Evolutionary conservation across 108 stramenopile genomes (phyloP), one percentile per base, ranked within the genome.

Genomic region (Nannochloropsis gaditana): DNA sequence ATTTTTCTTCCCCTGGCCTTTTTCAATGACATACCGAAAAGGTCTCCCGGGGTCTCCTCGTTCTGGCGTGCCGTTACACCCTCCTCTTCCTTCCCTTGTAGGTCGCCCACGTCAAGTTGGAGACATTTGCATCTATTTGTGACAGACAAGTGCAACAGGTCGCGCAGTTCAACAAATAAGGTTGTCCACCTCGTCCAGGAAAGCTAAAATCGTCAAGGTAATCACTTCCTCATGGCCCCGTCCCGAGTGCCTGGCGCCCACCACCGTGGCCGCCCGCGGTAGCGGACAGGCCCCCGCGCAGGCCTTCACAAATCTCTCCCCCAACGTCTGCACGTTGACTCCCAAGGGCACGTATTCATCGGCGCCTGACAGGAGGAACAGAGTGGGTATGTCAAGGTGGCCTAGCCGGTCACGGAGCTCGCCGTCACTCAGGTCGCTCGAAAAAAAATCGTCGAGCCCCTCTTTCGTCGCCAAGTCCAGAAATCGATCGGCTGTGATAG

Each of bases 371-470:
- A 91, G 93, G 5, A 94, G 94, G 81, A 93, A 94, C 83, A 95
- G 88, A 43, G 92, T 85, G 83, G 88, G 90, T 43, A 93, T 82
- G 4, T 86, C 87, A 83, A 89, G 86, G 89, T 89, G 85, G 11
- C 89, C 88, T 9, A 90, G 44, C 21, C 86, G 45, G 21, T 89
- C 50, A 42, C 87, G 21, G 43, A 95, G 87, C 85, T 97, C 93
- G 11, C 91, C 94, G 84, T 94, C 92, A 19, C 92, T 92, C 79
- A 93, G 92, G 86, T 97, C 96, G 50, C 94, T 95, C 21, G 94
- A 95, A 84, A 97, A 97, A 92, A 93, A 95, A 87, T 97, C 97
- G 87, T 97, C 97, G 11, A 89, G 86, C 19, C 97, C 97, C 31
- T 93, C 92, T 47, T 87, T 83, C 83, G 91, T 92, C 9, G 94